These are phyloP conservation scores for Arabidopsis arenosa DNA, from an alignment of 345 rosid species.

Conservation along the genomic window DNA sequence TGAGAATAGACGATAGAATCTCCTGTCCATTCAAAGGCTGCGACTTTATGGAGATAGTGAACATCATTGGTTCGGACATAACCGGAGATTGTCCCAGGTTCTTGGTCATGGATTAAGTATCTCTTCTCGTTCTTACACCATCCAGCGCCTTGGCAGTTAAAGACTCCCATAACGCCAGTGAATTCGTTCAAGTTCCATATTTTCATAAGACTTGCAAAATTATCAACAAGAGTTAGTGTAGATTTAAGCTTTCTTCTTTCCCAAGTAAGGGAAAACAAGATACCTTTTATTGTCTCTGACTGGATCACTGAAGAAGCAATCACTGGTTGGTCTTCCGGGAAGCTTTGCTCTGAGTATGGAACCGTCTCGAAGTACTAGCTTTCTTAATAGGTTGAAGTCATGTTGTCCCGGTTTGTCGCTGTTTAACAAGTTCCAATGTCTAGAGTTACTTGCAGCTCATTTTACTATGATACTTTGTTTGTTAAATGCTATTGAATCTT, in stretches of 20 bases:
- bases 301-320: constrained; percentile 67
- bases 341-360: constrained; percentile 66
- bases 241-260: constrained; percentile 11
- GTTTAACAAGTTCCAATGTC: constrained; percentile 13
- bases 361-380: constrained; percentile 67
- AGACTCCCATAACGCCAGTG: constrained; percentile 62
- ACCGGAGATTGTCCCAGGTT: constrained; percentile 62
- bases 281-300: constrained; percentile 74
- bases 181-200: constrained; percentile 74
- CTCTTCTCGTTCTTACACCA: constrained; percentile 69
- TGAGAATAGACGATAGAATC: constrained; percentile 63
- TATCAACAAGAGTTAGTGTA: constrained; percentile 2
- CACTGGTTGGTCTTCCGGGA: constrained; percentile 72
- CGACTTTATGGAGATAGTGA: constrained; percentile 59
- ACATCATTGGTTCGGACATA: constrained; percentile 59
- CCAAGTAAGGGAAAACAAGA: neutral
- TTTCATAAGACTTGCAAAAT: constrained; percentile 60
- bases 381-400: constrained; percentile 62
- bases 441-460: constrained; percentile 7
- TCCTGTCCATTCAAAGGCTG: constrained; percentile 56
- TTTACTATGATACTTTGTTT: neutral
- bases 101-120: constrained; percentile 63
- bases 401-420: constrained; percentile 60
- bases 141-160: constrained; percentile 78
- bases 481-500: neutral